Evolutionary conservation across 1,284 basidiomycete genomes (phyloP).

Genomic region (Papiliotrema fonsecae): DNA sequence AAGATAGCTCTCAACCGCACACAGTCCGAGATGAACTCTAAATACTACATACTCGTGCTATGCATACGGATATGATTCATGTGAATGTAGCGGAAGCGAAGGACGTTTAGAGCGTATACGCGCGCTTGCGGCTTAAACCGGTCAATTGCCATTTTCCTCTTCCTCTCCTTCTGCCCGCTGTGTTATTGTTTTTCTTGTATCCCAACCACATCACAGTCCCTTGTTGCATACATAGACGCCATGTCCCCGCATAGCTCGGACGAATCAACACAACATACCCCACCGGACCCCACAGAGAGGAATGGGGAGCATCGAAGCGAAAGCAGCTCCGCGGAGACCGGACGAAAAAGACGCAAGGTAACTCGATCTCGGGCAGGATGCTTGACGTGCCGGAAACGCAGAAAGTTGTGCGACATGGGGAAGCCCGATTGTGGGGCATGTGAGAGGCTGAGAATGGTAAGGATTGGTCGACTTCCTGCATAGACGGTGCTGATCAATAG

Average conservation of each 20-base stretch:
- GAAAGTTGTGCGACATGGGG: slow-evolving; percentile 29
- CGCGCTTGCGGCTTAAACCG: too few species aligned
- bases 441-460: slow-evolving; percentile 21
- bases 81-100: too few species aligned
- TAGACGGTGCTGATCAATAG: slow-evolving; percentile 4
- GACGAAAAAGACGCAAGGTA: slow-evolving; percentile 24
- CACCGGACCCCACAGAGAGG: neutral
- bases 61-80: too few species aligned
- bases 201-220: too few species aligned
- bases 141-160: too few species aligned
- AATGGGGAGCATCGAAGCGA: neutral
- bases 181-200: too few species aligned
- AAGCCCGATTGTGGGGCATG: slow-evolving; percentile 23
- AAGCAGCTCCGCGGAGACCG: neutral
- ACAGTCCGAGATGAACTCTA: slow-evolving; percentile 14
- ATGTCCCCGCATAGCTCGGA: neutral
- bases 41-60: too few species aligned
- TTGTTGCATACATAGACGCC: too few species aligned
- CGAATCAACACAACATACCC: neutral
- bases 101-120: too few species aligned
- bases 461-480: neutral
- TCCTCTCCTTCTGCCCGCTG: too few species aligned
- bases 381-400: slow-evolving; percentile 23
- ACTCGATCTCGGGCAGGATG: slow-evolving; percentile 19
- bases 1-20: slow-evolving; percentile 1